These are phyloP conservation scores for Erythrophleum fordii DNA, from an alignment of 306 rosid species.

Conservation along the genomic window DNA sequence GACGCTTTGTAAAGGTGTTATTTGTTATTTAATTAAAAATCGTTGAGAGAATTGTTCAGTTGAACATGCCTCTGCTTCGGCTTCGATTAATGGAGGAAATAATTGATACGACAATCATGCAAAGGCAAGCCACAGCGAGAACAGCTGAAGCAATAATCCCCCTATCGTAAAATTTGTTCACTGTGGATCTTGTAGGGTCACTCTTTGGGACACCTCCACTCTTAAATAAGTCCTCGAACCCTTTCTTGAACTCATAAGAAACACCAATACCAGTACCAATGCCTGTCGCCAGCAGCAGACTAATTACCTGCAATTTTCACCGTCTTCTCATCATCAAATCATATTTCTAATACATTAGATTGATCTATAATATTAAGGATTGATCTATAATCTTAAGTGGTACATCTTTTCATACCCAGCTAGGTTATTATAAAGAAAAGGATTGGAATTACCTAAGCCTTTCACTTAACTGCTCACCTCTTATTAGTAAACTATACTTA, in stretches of 20 bases:
- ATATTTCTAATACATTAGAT: too few species aligned
- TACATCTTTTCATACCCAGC: too few species aligned
- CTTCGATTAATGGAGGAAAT: slow-evolving; percentile 9
- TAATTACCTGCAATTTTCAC: slow-evolving; percentile 1
- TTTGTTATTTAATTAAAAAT: too few species aligned
- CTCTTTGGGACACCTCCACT: neutral
- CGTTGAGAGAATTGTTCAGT: neutral
- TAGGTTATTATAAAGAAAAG: too few species aligned
- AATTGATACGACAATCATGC: neutral
- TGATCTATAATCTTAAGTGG: too few species aligned
- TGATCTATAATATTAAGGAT: too few species aligned
- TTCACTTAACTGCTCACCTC: too few species aligned
- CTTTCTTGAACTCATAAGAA: neutral
- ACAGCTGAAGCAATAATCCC: neutral
- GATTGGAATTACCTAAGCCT: too few species aligned
- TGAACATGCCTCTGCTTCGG: neutral
- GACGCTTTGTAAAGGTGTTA: too few species aligned
- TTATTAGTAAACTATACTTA: too few species aligned
- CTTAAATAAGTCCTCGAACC: neutral
- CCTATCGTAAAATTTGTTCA: neutral
- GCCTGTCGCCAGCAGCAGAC: neutral
- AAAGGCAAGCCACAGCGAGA: neutral
- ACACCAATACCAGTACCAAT: slow-evolving; percentile 2
- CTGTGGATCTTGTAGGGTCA: neutral
- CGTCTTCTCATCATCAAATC: too few species aligned